These are phyloP conservation scores for Cladophialophora bantiana DNA, from an alignment of 2,329 filamentous ascomycete species.

Conservation along the genomic window DNA sequence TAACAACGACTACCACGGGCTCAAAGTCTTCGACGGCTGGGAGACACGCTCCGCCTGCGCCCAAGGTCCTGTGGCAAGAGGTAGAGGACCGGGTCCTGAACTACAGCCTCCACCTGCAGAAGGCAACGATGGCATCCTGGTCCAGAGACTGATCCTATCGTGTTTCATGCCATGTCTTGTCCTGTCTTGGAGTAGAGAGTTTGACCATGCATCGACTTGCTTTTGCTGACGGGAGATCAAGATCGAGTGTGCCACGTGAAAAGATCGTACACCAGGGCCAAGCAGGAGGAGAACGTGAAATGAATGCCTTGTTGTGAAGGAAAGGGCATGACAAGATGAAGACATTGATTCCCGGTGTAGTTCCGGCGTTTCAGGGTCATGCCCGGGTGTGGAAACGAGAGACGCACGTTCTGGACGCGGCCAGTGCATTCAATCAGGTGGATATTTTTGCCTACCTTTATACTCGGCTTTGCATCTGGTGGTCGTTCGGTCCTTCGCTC, in stretches of 20 bases:
- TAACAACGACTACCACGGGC: background rate
- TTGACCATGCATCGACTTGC: background rate
- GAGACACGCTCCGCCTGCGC: background rate
- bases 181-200: too few species aligned
- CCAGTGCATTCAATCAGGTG: background rate
- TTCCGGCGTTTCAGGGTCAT: background rate
- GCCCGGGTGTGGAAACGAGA: background rate
- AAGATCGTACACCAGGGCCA: background rate
- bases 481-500: background rate
- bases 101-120: background rate
- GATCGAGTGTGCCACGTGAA: background rate
- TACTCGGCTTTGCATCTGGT: background rate
- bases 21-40: background rate
- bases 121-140: constrained; percentile 3
- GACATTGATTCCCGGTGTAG: background rate
- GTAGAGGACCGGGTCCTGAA: background rate
- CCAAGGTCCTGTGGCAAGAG: constrained; percentile 8
- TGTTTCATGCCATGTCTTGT: too few species aligned
- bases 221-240: background rate
- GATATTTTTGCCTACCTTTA: background rate
- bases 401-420: background rate
- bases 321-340: background rate
- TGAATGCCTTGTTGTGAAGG: background rate
- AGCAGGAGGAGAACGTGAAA: background rate
- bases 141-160: background rate